Evolutionary conservation across 2,329 filamentous ascomycete species (phyloP), one percentile per base, ranked within the genome.

Genomic region (Aspergillus carbonarius): DNA sequence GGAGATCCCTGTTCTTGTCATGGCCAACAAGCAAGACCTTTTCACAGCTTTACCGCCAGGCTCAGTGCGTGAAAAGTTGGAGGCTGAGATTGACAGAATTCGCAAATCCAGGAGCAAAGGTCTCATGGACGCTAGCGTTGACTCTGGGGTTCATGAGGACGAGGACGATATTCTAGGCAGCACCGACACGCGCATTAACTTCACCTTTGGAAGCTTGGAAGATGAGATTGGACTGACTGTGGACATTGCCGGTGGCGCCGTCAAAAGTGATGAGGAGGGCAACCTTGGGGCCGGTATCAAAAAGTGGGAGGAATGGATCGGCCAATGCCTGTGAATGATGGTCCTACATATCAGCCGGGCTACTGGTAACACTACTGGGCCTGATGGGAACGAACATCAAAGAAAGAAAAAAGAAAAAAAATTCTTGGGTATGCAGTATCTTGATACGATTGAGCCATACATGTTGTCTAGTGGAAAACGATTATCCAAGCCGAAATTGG

Each of bases 1-100:
- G 20, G 81, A 84, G 20, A 82, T 95, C 8, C 87, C 90, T 0
- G 83, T 99, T 7, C 82, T 99, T 35, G 81, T 99, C 34, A 93
- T 92, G 1, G 93, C 92, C 55, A 99, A 98, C 77, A 99, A 99
- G 82, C 84, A 92, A 72, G 95, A 99, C 74, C 82, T 99, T 1
- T 99, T 99, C 73, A 97, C 95, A 0, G 92, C 93, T 7, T 79
- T 97, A 53, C 95, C 95, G 0, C 85, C 90, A 0, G 83, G 84
- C 5, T 81, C 96, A 32, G 90, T 97, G 59, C 88, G 85, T 74
- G 82, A 82, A 54, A 85, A 84, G 63, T 80, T 99, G 13, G 93
- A 98, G 77, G 81, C 83, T 12, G 93, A 97, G 74, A 86, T 98
- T 60, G 86, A 88, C 25, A 85, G 89, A 51, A 89, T 98, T 54